A percentile compares a stretch with the other conserved stretches of the same genome.
These are phyloP conservation scores for Musa balbisiana DNA, from an alignment of 202 grass and related monocot species.

Conservation along the genomic window DNA sequence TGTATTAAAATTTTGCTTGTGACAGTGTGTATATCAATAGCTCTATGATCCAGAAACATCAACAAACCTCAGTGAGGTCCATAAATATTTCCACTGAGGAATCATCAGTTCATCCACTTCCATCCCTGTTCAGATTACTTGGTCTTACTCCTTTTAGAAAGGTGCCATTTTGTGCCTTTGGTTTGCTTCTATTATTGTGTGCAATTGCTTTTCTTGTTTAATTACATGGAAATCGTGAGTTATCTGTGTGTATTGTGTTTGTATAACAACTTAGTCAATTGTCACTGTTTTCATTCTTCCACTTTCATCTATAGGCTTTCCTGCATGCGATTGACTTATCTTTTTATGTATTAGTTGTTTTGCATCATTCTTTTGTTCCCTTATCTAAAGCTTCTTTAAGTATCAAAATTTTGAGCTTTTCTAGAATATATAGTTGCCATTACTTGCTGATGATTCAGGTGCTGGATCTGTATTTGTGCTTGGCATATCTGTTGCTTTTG, in stretches of 20 bases:
- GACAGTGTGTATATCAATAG: constrained; percentile 72
- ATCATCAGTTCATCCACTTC: constrained; percentile 61
- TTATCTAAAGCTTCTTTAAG: not conserved
- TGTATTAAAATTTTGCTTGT: not conserved
- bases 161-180: constrained; percentile 22
- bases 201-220: not conserved
- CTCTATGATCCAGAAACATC: constrained; percentile 48
- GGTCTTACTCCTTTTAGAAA: constrained; percentile 75
- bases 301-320: not conserved
- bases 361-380: not conserved
- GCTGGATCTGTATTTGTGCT: not conserved
- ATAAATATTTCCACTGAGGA: constrained; percentile 34
- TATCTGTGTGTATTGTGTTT: not conserved
- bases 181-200: not conserved
- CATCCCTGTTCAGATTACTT: constrained; percentile 60
- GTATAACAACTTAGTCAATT: not conserved
- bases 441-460: not conserved
- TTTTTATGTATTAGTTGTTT: not conserved
- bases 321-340: not conserved
- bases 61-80: constrained; percentile 33
- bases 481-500: not conserved
- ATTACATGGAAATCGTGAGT: not conserved
- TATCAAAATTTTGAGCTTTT: not conserved
- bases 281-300: not conserved
- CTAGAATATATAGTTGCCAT: not conserved